phyloP scores from a whole-genome alignment of 306 rosid species.

The Cucumis hystrix region DNA sequence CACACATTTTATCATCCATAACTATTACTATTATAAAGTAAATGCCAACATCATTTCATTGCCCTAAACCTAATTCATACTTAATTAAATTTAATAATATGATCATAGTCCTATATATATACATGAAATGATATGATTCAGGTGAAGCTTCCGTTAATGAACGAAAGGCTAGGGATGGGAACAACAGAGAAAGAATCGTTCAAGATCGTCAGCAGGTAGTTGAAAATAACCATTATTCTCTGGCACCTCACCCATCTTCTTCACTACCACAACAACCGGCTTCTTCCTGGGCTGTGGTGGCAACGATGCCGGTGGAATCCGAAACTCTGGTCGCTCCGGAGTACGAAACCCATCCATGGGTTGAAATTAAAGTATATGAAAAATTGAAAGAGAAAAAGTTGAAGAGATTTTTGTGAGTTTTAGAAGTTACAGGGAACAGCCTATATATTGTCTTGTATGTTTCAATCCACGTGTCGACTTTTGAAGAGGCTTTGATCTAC shows the following conservation, averaged over 20 bases:
- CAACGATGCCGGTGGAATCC: constrained; percentile 36
- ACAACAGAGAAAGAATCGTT: constrained; percentile 22
- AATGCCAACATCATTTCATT: too few relatives aligned
- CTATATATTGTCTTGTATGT: background rate
- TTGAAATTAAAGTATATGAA: background rate
- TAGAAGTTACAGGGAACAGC: background rate
- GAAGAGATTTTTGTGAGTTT: background rate
- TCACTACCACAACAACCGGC: constrained; percentile 4
- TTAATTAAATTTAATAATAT: too few relatives aligned
- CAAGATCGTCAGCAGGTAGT: constrained; percentile 38
- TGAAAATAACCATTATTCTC: constrained; percentile 41
- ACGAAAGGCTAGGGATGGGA: background rate
- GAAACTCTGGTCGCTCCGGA: constrained; percentile 41
- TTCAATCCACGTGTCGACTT: background rate
- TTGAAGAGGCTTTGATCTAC: background rate
- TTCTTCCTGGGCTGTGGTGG: constrained; percentile 49
- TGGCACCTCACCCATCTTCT: constrained; percentile 18
- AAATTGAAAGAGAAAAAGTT: background rate
- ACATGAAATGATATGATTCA: background rate
- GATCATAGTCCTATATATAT: too few relatives aligned
- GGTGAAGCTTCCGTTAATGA: background rate
- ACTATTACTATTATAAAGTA: too few relatives aligned
- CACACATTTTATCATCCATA: too few relatives aligned
- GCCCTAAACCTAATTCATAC: too few relatives aligned
- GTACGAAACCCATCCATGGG: constrained; percentile 23